Evolutionary conservation across 2,329 filamentous ascomycete genomes (phyloP).

Genomic region (Pseudopithomyces maydicus): DNA sequence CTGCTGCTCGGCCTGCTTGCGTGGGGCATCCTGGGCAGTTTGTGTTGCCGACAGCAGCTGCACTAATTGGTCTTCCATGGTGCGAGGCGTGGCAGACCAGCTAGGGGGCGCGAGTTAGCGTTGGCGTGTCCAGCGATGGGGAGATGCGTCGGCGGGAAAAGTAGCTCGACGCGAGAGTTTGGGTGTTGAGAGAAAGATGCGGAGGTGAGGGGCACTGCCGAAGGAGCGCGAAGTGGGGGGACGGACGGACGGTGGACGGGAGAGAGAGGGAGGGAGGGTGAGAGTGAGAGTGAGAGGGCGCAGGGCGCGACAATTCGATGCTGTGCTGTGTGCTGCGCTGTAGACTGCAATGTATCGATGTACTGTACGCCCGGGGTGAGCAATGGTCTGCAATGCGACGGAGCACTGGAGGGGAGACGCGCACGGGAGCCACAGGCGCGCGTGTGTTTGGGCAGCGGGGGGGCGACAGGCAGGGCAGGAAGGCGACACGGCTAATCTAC

Average conservation of each 20-base stretch:
- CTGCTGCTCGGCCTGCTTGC: slow-evolving; percentile 85
- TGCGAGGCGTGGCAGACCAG: slow-evolving; percentile 21
- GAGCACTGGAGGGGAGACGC: not conserved
- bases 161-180: slow-evolving; percentile 14
- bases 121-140: not conserved
- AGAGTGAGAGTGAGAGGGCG: no score
- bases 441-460: not conserved
- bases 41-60: slow-evolving; percentile 87
- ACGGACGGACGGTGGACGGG: not conserved
- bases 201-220: slow-evolving; percentile 9
- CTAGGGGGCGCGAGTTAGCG: slow-evolving; percentile 9
- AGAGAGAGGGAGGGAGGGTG: no score
- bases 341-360: no score
- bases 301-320: no score
- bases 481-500: no score
- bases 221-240: slow-evolving; percentile 4
- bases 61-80: slow-evolving; percentile 92
- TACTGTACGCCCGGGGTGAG: no score
- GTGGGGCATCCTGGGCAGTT: slow-evolving; percentile 72
- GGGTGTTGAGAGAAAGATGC: slow-evolving; percentile 2
- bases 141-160: slow-evolving; percentile 3
- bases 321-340: no score
- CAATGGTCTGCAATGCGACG: not conserved
- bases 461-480: not conserved
- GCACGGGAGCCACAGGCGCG: no score